Evolutionary conservation across 805 yeast species (phyloP).

Genomic region (Sugiyamaella americana): DNA sequence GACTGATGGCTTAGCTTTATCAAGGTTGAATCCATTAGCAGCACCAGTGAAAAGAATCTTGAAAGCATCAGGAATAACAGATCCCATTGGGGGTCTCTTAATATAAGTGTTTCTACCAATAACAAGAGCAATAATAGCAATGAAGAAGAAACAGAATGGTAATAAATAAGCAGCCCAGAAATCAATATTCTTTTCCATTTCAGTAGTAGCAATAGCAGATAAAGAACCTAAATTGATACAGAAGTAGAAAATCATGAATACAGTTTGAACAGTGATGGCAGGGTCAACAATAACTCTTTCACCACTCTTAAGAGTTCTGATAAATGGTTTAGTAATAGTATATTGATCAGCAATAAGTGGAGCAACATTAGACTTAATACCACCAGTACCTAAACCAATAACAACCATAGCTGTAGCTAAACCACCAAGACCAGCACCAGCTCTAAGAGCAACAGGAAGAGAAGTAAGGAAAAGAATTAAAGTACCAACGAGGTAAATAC

Average conservation of each 20-base stretch:
- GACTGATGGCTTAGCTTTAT: conserved; percentile 52
- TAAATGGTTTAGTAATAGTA: conserved; percentile 53
- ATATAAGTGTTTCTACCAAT: conserved; percentile 51
- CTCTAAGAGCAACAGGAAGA: conserved; percentile 48
- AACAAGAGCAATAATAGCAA: conserved; percentile 49
- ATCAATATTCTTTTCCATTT: conserved; percentile 58
- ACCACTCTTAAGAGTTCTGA: conserved; percentile 54
- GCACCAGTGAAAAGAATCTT: conserved; percentile 39
- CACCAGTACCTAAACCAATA: conserved; percentile 75
- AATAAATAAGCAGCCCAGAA: conserved; percentile 62
- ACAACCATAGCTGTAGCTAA: conserved; percentile 49
- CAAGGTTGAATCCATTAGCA: conserved; percentile 44
- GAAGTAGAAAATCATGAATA: conserved; percentile 70
- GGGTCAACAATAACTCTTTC: conserved; percentile 66
- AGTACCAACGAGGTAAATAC: conserved; percentile 55
- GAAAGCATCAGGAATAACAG: conserved; percentile 52
- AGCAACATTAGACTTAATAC: conserved; percentile 71
- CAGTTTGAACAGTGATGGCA: conserved; percentile 61
- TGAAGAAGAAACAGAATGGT: conserved; percentile 62
- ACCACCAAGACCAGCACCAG: conserved; percentile 54
- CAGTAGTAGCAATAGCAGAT: conserved; percentile 71
- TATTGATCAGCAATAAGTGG: conserved; percentile 72
- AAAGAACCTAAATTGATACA: conserved; percentile 72
- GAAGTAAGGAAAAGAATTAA: conserved; percentile 64
- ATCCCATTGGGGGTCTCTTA: conserved; percentile 55